Base-by-base conservation (phyloP, 768 basidiomycete genomes). In the Trametes cubensis region DNA sequence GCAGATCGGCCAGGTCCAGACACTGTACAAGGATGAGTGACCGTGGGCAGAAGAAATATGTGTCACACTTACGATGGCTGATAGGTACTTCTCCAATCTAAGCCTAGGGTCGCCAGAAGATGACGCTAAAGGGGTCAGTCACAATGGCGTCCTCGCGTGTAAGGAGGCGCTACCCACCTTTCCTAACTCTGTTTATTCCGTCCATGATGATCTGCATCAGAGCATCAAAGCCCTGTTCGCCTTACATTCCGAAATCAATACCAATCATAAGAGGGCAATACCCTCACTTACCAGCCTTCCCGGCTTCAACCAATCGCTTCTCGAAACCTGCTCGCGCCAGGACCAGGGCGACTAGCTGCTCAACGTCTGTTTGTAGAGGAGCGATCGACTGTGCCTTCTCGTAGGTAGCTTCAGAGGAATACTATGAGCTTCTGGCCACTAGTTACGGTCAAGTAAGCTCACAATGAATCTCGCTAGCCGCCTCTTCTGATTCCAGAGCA, bases 21-120 rank as follows among this genome's bases (percentile, higher is more conserved):
- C 88, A 86, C 86, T 88, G 60, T 17, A 58, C 38, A 39, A 38
- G 30, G 20, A 15, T 51, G 10, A 46, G n/a, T 20, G 40, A 40
- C 28, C 14, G 7, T 14, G 21, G 41, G 17, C 21, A 17, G 15
- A 2, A 42, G 11, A 28, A 26, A 28, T 38, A 21, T 28, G 6
- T 7, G 28, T 5, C 14, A 5, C 26, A 80, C 90, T 64, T 70
- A 96, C 95, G 51, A 92, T 77, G 48, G 84, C 82, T 42, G 88
- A 81, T 18, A 95, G 78, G 71, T 87, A 93, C 67, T 90, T 94
- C 72, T 99, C 95, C 30, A 98, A 75, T 49, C 90, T 84, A 51
- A 92, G 77, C 46, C 85, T 83, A 2, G 87, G 78, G 73, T 98
- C 96, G 2, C 94, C 93, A 3, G 77, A 71, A 62, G 83, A 81